Conservation (phyloP, 495 filamentous ascomycete species). For the Daldinia loculata region DNA sequence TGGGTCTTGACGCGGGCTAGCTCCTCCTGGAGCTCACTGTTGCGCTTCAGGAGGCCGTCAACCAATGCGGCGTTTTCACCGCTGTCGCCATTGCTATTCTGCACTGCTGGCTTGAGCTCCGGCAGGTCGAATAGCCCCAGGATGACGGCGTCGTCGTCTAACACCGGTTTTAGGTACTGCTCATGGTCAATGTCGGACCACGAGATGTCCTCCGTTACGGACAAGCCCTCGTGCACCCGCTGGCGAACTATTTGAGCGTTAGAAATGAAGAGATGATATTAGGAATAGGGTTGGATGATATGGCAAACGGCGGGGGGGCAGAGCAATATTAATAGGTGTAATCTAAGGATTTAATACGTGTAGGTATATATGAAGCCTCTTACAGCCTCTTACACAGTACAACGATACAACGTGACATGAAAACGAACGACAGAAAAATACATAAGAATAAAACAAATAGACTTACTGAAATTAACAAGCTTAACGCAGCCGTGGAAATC, state of each 20-base stretch:
- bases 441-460: not conserved
- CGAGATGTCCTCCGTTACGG: conserved; percentile 63
- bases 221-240: conserved; percentile 55
- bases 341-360: not conserved
- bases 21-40: conserved; percentile 74
- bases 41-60: conserved; percentile 61
- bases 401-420: not conserved
- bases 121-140: conserved; percentile 82
- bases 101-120: conserved; percentile 43
- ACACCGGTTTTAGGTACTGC: conserved; percentile 76
- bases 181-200: conserved; percentile 73
- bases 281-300: not conserved
- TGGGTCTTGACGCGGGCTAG: conserved; percentile 69
- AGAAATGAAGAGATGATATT: conserved; percentile 1
- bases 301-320: not conserved
- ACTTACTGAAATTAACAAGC: conserved; percentile 78
- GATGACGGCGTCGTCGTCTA: conserved; percentile 91
- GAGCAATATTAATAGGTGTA: not conserved
- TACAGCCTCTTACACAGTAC: not conserved
- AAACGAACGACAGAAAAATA: not conserved
- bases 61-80: conserved; percentile 52
- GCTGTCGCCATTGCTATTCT: conserved; percentile 37
- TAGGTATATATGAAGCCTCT: not conserved
- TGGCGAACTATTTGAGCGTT: conserved; percentile 48
- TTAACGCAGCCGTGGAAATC: conserved; percentile 87